A percentile compares a stretch with the other conserved stretches of the same genome.
These are phyloP conservation scores for Seminavis robusta DNA, from an alignment of 108 stramenopile species.

Conservation along the genomic window DNA sequence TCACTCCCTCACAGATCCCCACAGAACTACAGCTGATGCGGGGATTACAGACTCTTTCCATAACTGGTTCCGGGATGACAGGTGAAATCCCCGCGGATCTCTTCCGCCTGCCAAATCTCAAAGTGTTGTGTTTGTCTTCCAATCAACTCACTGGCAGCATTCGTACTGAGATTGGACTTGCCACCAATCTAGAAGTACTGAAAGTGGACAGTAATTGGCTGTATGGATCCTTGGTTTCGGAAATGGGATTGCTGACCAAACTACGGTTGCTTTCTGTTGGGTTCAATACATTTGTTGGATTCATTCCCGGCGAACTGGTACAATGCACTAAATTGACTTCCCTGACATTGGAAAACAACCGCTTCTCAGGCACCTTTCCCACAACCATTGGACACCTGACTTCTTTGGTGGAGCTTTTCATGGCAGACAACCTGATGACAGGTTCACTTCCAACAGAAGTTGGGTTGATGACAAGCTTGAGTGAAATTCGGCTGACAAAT, in stretches of 20 bases:
- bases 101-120: slow-evolving; percentile 35
- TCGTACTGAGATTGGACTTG: slow-evolving; percentile 39
- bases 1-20: no score
- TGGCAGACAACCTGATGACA: slow-evolving; percentile 48
- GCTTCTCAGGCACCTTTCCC: slow-evolving; percentile 57
- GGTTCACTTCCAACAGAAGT: slow-evolving; percentile 51
- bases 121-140: slow-evolving; percentile 35
- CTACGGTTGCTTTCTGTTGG: slow-evolving; percentile 43
- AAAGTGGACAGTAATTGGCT: slow-evolving; percentile 45
- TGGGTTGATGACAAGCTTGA: slow-evolving; percentile 41
- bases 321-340: slow-evolving; percentile 36
- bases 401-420: slow-evolving; percentile 35
- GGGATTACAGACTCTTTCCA: slow-evolving; percentile 30
- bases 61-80: slow-evolving; percentile 50
- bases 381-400: slow-evolving; percentile 57
- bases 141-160: slow-evolving; percentile 56
- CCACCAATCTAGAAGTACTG: slow-evolving; percentile 37
- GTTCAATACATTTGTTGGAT: slow-evolving; percentile 47
- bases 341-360: slow-evolving; percentile 56
- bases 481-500: slow-evolving; percentile 26
- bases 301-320: slow-evolving; percentile 60
- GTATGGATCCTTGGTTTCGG: slow-evolving; percentile 35
- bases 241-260: slow-evolving; percentile 36
- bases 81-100: slow-evolving; percentile 67
- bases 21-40: slow-evolving; percentile 40